phyloP scores from a whole-genome alignment of 2,329 filamentous ascomycete genomes.

The Curvularia verruculosa region DNA sequence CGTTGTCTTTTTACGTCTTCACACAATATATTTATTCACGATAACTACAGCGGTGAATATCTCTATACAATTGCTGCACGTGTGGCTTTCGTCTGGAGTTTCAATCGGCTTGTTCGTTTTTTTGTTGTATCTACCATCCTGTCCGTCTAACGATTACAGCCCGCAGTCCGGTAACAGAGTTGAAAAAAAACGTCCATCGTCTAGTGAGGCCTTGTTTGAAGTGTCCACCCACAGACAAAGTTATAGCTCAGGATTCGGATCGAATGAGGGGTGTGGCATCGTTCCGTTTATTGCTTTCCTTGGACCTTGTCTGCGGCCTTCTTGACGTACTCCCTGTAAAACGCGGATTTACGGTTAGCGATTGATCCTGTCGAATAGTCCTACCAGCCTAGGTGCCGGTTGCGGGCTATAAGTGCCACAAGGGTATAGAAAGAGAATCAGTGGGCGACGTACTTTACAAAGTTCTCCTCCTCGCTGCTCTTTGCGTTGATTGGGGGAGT shows the following conservation, averaged over 20 bases:
- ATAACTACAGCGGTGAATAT: not conserved
- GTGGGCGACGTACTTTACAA: slow-evolving; percentile 65
- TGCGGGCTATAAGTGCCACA: not conserved
- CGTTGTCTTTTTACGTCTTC: not conserved
- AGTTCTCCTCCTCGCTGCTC: slow-evolving; percentile 71
- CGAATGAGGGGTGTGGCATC: not conserved
- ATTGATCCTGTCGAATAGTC: not conserved
- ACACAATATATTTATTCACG: not conserved
- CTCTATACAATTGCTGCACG: not conserved
- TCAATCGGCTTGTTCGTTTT: not conserved
- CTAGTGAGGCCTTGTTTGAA: not conserved
- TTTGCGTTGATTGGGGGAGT: slow-evolving; percentile 66
- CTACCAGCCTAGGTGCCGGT: not conserved
- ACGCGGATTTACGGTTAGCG: slow-evolving; percentile 12
- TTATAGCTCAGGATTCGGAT: not conserved
- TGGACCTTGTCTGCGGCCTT: slow-evolving; percentile 44
- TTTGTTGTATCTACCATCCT: not conserved
- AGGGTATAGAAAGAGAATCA: not conserved
- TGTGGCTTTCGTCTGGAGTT: not conserved
- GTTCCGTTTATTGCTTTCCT: slow-evolving; percentile 23
- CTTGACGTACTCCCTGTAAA: slow-evolving; percentile 45
- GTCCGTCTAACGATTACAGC: not conserved
- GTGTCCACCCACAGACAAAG: not conserved
- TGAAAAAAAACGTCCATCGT: not conserved
- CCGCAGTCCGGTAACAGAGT: not conserved